Conservation (phyloP, 495 filamentous ascomycete genomes). For the Zalerion maritima region DNA sequence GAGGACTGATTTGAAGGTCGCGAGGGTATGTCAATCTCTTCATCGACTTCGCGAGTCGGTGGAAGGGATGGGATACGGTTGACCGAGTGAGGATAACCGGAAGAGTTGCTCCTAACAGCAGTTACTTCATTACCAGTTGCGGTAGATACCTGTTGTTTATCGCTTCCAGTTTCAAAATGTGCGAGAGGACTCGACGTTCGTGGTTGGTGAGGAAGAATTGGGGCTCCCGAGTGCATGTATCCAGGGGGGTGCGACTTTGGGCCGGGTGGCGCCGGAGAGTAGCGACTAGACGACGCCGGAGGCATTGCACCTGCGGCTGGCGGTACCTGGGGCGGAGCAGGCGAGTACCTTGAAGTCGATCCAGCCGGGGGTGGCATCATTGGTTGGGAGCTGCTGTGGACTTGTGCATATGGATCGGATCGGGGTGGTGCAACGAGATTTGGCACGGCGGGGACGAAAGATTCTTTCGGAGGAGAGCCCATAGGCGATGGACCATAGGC, state of each 20-base stretch:
- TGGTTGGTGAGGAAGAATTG: slow-evolving; percentile 57
- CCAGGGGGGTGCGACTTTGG: slow-evolving; percentile 21
- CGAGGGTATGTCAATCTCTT: slow-evolving; percentile 22
- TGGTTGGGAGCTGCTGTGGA: slow-evolving; percentile 25
- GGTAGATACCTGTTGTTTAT: slow-evolving; percentile 20
- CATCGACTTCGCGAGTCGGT: slow-evolving; percentile 37
- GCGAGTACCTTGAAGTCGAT: slow-evolving; percentile 40
- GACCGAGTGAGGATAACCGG: slow-evolving; percentile 29
- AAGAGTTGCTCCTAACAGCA: slow-evolving; percentile 28
- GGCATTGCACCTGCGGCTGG: slow-evolving; percentile 19
- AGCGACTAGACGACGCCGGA: slow-evolving; percentile 28
- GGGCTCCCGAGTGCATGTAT: slow-evolving; percentile 25
- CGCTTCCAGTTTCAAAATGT: slow-evolving; percentile 39
- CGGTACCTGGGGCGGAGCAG: slow-evolving; percentile 35
- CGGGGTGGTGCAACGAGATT: slow-evolving; percentile 39
- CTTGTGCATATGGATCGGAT: slow-evolving; percentile 46
- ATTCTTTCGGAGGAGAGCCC: slow-evolving; percentile 11
- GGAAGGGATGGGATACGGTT: slow-evolving; percentile 34
- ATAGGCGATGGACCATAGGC: slow-evolving; percentile 12
- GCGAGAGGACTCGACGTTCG: slow-evolving; percentile 77
- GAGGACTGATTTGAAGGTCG: slow-evolving; percentile 12
- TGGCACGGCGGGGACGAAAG: too few relatives aligned
- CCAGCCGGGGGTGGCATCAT: slow-evolving; percentile 26
- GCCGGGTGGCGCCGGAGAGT: slow-evolving; percentile 36
- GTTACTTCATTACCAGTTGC: slow-evolving; percentile 18